A percentile compares a stretch with the other conserved stretches of the same genome.
These are phyloP conservation scores for Yamadazyma sp. DNA, from an alignment of 805 yeast genomes.

Conservation along the genomic window DNA sequence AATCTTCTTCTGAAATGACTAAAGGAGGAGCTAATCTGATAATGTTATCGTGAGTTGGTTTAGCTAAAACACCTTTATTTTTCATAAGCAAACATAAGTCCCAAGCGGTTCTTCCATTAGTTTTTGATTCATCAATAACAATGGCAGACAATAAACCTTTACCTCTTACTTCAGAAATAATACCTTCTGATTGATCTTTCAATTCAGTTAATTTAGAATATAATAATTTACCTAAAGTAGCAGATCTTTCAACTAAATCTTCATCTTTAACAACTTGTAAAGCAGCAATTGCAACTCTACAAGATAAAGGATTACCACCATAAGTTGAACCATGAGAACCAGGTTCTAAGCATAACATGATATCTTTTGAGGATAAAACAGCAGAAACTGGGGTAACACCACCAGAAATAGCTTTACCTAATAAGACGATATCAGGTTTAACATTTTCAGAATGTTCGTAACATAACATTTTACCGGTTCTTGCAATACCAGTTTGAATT, in stretches of 20 bases:
- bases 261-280: slow-evolving; percentile 87
- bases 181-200: slow-evolving; percentile 48
- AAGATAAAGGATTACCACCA: slow-evolving; percentile 96
- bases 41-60: slow-evolving; percentile 94
- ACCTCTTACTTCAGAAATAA: slow-evolving; percentile 69
- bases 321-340: slow-evolving; percentile 98
- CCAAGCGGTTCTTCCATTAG: slow-evolving; percentile 94
- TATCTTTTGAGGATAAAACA: slow-evolving; percentile 83
- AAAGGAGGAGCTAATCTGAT: slow-evolving; percentile 96
- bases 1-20: slow-evolving; percentile 84
- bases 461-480: slow-evolving; percentile 93
- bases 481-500: slow-evolving; percentile 95
- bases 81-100: slow-evolving; percentile 89
- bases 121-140: slow-evolving; percentile 79
- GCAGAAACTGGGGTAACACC: slow-evolving; percentile 93
- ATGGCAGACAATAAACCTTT: slow-evolving; percentile 86
- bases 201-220: slow-evolving; percentile 55
- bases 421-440: slow-evolving; percentile 83
- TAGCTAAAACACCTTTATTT: slow-evolving; percentile 85
- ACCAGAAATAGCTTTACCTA: slow-evolving; percentile 95
- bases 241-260: slow-evolving; percentile 75
- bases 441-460: slow-evolving; percentile 77
- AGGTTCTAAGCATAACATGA: slow-evolving; percentile 86
- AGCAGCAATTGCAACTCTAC: slow-evolving; percentile 91
- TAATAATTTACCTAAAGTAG: slow-evolving; percentile 65